A percentile compares a stretch with the other conserved stretches of the same genome.
phyloP scores from a whole-genome alignment of 2,329 filamentous ascomycete genomes.

The Gaeumannomyces tritici region DNA sequence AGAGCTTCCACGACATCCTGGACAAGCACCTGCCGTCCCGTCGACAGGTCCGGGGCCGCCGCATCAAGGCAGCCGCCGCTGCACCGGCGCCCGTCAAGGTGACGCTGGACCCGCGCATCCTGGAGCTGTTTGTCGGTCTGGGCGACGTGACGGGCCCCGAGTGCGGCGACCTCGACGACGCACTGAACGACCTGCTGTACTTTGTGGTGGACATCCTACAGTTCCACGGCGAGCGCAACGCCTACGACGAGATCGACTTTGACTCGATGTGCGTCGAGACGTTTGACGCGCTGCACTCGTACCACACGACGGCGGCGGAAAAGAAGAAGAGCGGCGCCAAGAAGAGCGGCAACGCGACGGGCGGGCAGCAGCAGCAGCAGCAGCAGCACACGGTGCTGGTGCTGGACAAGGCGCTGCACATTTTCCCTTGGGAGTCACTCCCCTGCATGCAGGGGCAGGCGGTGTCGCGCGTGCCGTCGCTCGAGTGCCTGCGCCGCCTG shows the following conservation, averaged over 20 bases:
- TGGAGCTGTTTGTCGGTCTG: conserved; percentile 83
- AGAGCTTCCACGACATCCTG: conserved; percentile 67
- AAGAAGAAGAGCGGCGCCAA: background rate
- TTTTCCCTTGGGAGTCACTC: conserved; percentile 92
- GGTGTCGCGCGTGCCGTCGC: conserved; percentile 79
- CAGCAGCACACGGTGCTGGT: conserved; percentile 71
- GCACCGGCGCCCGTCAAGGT: conserved; percentile 22
- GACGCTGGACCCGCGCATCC: conserved; percentile 49
- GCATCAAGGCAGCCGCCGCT: conserved; percentile 29
- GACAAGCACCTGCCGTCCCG: conserved; percentile 81
- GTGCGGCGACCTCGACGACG: conserved; percentile 67
- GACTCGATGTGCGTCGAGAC: conserved; percentile 84
- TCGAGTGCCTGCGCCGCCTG: conserved; percentile 70
- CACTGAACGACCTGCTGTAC: conserved; percentile 85
- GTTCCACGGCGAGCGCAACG: conserved; percentile 92
- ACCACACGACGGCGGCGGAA: conserved; percentile 47
- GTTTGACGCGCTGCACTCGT: conserved; percentile 71
- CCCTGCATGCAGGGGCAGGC: conserved; percentile 73
- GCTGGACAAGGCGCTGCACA: conserved; percentile 81
- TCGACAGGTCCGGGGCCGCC: conserved; percentile 48
- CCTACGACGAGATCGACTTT: conserved; percentile 96
- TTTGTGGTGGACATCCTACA: conserved; percentile 95
- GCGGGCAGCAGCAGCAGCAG: conserved; percentile 23
- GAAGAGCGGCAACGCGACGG: background rate
- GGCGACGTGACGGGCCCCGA: conserved; percentile 61